A percentile compares a stretch with the other conserved stretches of the same genome.
phyloP scores from a whole-genome alignment of 2,329 filamentous ascomycete species.

The Periconia sp. region DNA sequence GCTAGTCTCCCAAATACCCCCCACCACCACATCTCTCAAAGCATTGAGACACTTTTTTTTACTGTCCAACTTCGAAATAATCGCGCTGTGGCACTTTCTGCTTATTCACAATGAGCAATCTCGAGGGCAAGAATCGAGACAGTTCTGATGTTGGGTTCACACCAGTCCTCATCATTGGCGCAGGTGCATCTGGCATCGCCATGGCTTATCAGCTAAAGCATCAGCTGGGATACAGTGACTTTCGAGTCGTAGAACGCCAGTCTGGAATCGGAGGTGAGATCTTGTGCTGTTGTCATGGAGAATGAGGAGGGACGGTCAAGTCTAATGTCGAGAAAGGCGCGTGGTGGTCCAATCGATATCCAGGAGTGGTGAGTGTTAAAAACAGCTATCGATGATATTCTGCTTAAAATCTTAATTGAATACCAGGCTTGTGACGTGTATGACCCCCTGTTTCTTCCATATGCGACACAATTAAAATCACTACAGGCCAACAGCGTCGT shows the following conservation, averaged over 20 bases:
- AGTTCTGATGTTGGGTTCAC: neutral
- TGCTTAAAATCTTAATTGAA: neutral
- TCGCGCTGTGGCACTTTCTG: no score
- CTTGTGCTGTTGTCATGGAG: no score
- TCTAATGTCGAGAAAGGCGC: conserved; percentile 40
- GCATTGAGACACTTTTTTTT: no score
- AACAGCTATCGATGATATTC: conserved; percentile 33
- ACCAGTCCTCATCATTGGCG: conserved; percentile 56
- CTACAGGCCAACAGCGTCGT: conserved; percentile 51
- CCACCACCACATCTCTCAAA: no score
- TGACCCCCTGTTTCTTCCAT: neutral
- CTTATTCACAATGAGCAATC: no score
- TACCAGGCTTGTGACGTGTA: no score
- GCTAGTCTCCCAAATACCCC: no score
- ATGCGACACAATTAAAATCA: neutral
- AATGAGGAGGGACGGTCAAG: no score
- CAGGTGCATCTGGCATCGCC: conserved; percentile 59
- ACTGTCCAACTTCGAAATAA: no score
- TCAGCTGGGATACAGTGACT: conserved; percentile 54
- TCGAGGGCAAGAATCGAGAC: neutral
- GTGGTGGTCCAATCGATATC: conserved; percentile 62
- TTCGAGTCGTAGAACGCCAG: conserved; percentile 58
- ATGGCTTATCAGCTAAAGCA: conserved; percentile 57
- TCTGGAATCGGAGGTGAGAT: conserved; percentile 50
- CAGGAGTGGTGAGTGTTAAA: conserved; percentile 49